Evolutionary conservation across 1,284 basidiomycete genomes (phyloP).

Genomic region (Neotropicomus parvogracilis): DNA sequence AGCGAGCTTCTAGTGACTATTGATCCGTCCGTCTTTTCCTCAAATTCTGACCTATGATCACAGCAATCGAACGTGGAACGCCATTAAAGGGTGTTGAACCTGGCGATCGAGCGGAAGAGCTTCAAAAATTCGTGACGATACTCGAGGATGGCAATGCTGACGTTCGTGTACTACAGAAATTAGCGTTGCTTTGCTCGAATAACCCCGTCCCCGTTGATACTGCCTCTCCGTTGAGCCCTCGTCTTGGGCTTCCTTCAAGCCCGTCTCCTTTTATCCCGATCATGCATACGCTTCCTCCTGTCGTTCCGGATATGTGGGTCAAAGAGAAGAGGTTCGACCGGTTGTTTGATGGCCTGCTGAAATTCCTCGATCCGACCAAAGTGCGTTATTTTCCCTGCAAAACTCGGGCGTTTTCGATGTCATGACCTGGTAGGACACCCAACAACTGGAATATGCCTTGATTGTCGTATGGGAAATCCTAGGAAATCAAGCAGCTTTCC

Average conservation of each 20-base stretch:
- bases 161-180: conserved; percentile 51
- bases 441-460: conserved; percentile 67
- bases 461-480: conserved; percentile 76
- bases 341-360: conserved; percentile 58
- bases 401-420: neutral
- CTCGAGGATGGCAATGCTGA: conserved; percentile 53
- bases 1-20: conserved; percentile 55
- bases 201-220: conserved; percentile 48
- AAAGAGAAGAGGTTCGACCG: conserved; percentile 62
- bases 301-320: conserved; percentile 60
- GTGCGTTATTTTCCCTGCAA: conserved; percentile 36
- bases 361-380: conserved; percentile 55
- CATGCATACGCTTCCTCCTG: conserved; percentile 40
- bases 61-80: conserved; percentile 51
- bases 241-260: conserved; percentile 41
- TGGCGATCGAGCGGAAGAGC: conserved; percentile 43
- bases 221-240: conserved; percentile 43
- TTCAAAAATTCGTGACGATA: conserved; percentile 49
- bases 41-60: conserved; percentile 14
- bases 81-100: conserved; percentile 38
- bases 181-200: conserved; percentile 57
- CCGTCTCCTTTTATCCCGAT: conserved; percentile 46
- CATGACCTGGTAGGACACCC: conserved; percentile 45
- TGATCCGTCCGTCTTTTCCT: conserved; percentile 6
- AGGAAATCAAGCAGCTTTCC: conserved; percentile 57